phyloP scores from a whole-genome alignment of 441 rosid genomes.

The Adansonia grandidieri region DNA sequence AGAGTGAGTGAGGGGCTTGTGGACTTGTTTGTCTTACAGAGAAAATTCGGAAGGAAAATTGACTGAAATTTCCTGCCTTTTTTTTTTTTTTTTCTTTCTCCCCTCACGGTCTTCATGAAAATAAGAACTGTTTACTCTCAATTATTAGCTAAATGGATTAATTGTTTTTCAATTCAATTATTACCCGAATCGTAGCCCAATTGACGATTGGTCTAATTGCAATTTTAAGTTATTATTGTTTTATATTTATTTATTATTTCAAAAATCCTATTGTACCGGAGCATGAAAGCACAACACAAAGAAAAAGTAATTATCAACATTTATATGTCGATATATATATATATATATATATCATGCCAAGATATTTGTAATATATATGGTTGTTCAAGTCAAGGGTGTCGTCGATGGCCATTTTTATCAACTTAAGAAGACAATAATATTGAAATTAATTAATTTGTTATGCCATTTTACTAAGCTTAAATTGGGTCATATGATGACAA shows the following conservation, averaged over 20 bases:
- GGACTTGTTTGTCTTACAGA: slow-evolving; percentile 13
- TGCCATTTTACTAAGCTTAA: background rate
- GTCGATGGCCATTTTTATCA: background rate
- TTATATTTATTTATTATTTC: too few relatives aligned
- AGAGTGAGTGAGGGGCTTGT: background rate
- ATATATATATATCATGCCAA: too few relatives aligned
- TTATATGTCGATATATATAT: too few relatives aligned
- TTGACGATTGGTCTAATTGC: too few relatives aligned
- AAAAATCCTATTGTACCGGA: slow-evolving; percentile 58
- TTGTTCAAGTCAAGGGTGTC: background rate
- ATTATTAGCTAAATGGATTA: too few relatives aligned
- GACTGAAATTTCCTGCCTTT: slow-evolving; percentile 13
- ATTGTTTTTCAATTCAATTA: too few relatives aligned
- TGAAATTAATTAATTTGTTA: background rate
- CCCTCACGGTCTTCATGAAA: too few relatives aligned
- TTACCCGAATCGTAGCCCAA: too few relatives aligned
- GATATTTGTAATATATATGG: background rate
- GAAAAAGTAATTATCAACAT: background rate
- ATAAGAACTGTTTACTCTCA: too few relatives aligned
- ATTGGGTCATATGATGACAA: background rate
- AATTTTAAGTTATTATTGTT: too few relatives aligned
- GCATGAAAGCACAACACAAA: slow-evolving; percentile 35
- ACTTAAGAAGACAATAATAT: background rate
- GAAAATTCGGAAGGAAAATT: background rate
- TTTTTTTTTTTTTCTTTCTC: background rate